Percentiles rank a stretch among this genome's conserved stretches.
These are phyloP conservation scores for Chondrus crispus DNA, from an alignment of 23 red algal genomes.

Conservation along the genomic window DNA sequence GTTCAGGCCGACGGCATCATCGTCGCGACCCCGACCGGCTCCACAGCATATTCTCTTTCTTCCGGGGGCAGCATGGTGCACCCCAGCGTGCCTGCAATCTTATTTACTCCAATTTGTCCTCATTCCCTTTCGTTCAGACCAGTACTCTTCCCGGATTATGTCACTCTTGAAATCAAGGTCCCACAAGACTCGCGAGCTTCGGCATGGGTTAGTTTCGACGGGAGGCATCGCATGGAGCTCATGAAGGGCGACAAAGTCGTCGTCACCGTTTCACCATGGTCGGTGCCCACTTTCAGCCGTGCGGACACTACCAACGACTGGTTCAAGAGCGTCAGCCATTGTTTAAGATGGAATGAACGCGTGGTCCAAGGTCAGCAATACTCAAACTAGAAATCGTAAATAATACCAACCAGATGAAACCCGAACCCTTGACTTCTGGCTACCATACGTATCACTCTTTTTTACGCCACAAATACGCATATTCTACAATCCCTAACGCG, in stretches of 20 bases:
- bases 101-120: constrained; percentile 91
- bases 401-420: too few species aligned
- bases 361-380: background rate
- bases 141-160: constrained; percentile 76
- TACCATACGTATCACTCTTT: too few species aligned
- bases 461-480: too few species aligned
- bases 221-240: constrained; percentile 70
- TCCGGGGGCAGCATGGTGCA: constrained; percentile 87
- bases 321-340: constrained; percentile 74
- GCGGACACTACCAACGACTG: constrained; percentile 69
- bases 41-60: constrained; percentile 80
- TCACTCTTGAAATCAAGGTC: constrained; percentile 68
- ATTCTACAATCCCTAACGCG: too few species aligned
- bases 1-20: constrained; percentile 89
- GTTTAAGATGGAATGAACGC: constrained; percentile 78
- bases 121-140: constrained; percentile 87
- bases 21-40: constrained; percentile 84
- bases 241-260: constrained; percentile 77
- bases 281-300: constrained; percentile 73
- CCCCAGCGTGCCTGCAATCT: constrained; percentile 74
- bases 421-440: too few species aligned
- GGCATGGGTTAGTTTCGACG: constrained; percentile 89
- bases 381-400: too few species aligned
- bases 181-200: constrained; percentile 48
- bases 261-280: constrained; percentile 50